phyloP scores from a whole-genome alignment of 768 basidiomycete genomes.

The Tylopilus felleus region DNA sequence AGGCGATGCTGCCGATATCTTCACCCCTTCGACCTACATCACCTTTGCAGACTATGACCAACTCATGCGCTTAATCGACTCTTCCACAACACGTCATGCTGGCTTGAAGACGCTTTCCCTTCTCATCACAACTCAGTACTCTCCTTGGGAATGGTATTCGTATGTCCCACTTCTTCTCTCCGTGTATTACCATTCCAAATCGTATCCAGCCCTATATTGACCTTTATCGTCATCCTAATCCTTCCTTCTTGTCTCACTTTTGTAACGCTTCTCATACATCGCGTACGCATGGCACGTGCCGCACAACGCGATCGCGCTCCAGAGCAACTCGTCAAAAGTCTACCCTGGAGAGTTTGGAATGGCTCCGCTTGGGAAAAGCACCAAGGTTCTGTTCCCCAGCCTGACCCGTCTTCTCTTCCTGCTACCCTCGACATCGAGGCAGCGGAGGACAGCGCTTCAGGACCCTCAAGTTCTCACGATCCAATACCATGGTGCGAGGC shows the following conservation, averaged over 20 bases:
- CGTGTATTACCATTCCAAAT: conserved; percentile 5
- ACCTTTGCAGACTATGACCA: conserved; percentile 75
- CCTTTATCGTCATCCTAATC: conserved; percentile 82
- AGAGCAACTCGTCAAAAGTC: conserved; percentile 68
- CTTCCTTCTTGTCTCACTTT: conserved; percentile 89
- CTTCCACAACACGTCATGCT: conserved; percentile 77
- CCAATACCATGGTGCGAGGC: conserved; percentile 73
- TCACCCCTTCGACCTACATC: conserved; percentile 85
- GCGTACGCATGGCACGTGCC: conserved; percentile 77
- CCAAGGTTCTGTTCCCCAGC: conserved; percentile 33
- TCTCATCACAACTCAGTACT: conserved; percentile 73
- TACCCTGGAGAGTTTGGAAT: conserved; percentile 84
- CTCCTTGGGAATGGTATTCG: conserved; percentile 94
- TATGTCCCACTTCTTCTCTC: conserved; percentile 33
- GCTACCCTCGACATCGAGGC: conserved; percentile 38
- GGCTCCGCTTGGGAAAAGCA: conserved; percentile 81
- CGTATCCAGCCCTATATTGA: conserved; percentile 67
- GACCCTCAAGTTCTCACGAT: conserved; percentile 27
- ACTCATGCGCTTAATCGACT: conserved; percentile 63
- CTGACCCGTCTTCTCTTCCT: conserved; percentile 22
- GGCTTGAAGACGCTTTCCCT: conserved; percentile 73
- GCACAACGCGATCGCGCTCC: conserved; percentile 83
- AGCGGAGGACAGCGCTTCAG: conserved; percentile 24
- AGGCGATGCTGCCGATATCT: conserved; percentile 86
- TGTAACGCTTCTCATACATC: conserved; percentile 84